Evolutionary conservation across 208 protist genomes (phyloP).

Genomic region (Trypanosoma platydactyli): DNA sequence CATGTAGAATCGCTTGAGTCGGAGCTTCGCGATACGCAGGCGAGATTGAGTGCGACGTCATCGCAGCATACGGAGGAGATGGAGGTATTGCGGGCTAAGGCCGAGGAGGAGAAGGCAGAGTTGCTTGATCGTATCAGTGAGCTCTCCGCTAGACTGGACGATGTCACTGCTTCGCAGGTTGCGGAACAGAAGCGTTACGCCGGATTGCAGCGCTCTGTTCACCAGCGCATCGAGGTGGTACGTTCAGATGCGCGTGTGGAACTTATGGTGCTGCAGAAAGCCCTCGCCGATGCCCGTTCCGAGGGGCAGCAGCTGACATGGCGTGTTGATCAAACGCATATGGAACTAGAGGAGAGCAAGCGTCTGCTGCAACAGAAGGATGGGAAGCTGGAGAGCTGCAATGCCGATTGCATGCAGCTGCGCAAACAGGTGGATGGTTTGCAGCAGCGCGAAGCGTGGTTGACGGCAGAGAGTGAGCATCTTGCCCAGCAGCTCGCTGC

Average conservation of each 20-base stretch:
- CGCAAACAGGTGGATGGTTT: slow-evolving; percentile 19
- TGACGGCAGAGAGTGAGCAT: slow-evolving; percentile 44
- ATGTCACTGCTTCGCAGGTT: slow-evolving; percentile 20
- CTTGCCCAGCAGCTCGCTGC: slow-evolving; percentile 43
- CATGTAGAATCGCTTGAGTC: slow-evolving; percentile 31
- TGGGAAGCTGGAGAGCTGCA: slow-evolving; percentile 25
- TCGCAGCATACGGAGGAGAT: slow-evolving; percentile 41
- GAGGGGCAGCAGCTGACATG: slow-evolving; percentile 44
- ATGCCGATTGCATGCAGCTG: slow-evolving; percentile 3
- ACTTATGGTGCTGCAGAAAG: slow-evolving; percentile 50
- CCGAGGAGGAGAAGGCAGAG: slow-evolving; percentile 35
- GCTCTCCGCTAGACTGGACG: slow-evolving; percentile 34
- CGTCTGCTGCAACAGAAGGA: slow-evolving; percentile 23
- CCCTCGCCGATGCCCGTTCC: slow-evolving; percentile 35
- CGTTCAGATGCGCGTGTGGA: slow-evolving; percentile 46
- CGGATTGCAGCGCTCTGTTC: slow-evolving; percentile 37
- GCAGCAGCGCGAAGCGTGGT: slow-evolving; percentile 65
- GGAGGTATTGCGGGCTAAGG: slow-evolving; percentile 26
- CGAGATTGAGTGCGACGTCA: slow-evolving; percentile 25
- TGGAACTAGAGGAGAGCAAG: slow-evolving; percentile 30
- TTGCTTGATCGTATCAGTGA: slow-evolving; percentile 36
- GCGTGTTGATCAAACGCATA: slow-evolving; percentile 36
- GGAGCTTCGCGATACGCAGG: slow-evolving; percentile 39
- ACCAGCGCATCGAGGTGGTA: slow-evolving; percentile 43
- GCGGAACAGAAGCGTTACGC: slow-evolving; percentile 33